Evolutionary conservation across 2,329 filamentous ascomycete genomes (phyloP), one percentile per base, ranked within the genome.

Genomic region (Sporothrix schenckii): DNA sequence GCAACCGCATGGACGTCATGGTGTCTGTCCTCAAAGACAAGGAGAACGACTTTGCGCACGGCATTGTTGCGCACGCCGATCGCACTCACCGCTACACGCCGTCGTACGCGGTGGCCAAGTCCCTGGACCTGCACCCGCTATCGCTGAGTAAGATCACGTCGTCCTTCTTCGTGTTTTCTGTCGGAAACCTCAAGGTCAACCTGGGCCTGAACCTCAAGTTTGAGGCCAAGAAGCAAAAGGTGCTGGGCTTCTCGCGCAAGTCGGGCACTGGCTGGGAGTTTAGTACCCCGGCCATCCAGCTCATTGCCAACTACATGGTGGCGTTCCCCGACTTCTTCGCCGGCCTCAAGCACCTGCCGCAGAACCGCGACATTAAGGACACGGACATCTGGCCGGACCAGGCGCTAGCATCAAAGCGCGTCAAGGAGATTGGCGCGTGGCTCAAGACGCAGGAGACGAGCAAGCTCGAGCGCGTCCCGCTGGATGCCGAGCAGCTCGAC

Each of bases 131-230:
- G 72, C 94, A 97, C 74, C 91, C 94, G 9, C 84, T 99, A 66
- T 91, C 95, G 2, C 83, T 99, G 44, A 97, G 94, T 80, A 99
- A 97, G 84, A 92, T 99, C 76, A 98, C 95, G 0, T 97, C 95
- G 1, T 94, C 94, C 0, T 98, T 97, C 79, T 91, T 90, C 69
- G 92, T 99, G 70, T 88, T 88, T 70, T 87, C 81, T 21, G 88
- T 94, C 4, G 92, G 92, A 70, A 71, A 56, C 30, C 84, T 93
- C 71, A 91, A 92, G 75, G 86, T 97, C 73, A 99, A 99, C 76
- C 83, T 99, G 30, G 95, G 95, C 0, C 84, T 99, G 72, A 99
- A 99, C 77, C 85, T 99, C 74, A 99, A 99, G 79, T 99, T 99
- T 72, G 95, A 99, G 78, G 92, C 89, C 2, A 94, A 92, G 81